Evolutionary conservation across 2,329 filamentous ascomycete genomes (phyloP).

Genomic region (Botrytis pseudocinerea): DNA sequence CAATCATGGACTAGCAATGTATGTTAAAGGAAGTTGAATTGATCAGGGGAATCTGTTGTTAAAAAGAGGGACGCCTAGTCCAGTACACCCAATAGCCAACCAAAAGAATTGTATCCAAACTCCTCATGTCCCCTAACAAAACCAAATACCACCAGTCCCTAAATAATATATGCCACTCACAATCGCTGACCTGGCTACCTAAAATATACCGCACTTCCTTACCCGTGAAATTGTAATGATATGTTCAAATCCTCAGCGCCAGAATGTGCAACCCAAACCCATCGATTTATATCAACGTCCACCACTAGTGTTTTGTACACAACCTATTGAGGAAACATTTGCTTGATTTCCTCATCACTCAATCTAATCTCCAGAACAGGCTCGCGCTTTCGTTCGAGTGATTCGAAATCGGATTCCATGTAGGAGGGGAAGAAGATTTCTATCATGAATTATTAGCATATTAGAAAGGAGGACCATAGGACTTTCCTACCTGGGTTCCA

Average conservation of each 20-base stretch:
- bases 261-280: slow-evolving; percentile 31
- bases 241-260: slow-evolving; percentile 37
- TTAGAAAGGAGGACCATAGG: background rate
- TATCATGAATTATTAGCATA: slow-evolving; percentile 39
- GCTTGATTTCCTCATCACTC: slow-evolving; percentile 72
- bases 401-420: slow-evolving; percentile 71
- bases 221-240: slow-evolving; percentile 25
- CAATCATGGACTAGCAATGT: background rate
- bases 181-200: slow-evolving; percentile 12
- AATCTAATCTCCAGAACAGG: slow-evolving; percentile 76
- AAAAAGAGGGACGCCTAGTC: slow-evolving; percentile 8
- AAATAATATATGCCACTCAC: background rate
- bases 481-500: slow-evolving; percentile 70
- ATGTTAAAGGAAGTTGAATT: background rate
- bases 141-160: slow-evolving; percentile 4
- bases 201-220: slow-evolving; percentile 1
- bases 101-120: slow-evolving; percentile 12
- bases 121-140: slow-evolving; percentile 16
- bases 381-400: slow-evolving; percentile 73
- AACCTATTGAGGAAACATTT: slow-evolving; percentile 62
- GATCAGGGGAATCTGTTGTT: slow-evolving; percentile 6
- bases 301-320: background rate
- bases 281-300: background rate
- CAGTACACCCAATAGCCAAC: background rate
- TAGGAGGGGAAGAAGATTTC: slow-evolving; percentile 83